Evolutionary conservation across 768 basidiomycete species (phyloP).

Genomic region (Mycena alexandri): DNA sequence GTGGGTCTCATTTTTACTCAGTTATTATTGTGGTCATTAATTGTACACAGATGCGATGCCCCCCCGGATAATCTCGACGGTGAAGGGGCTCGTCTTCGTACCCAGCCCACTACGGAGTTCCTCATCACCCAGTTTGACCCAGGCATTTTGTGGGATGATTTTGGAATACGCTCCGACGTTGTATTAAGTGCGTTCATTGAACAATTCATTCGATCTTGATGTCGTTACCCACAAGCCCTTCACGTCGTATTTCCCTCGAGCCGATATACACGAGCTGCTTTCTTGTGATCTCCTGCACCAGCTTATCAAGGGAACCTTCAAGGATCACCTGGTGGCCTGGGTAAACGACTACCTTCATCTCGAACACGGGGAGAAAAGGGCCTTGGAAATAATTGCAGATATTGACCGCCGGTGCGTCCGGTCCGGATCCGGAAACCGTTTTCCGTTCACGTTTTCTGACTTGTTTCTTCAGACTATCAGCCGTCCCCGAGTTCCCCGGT

Average conservation of each 20-base stretch:
- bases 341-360: constrained; percentile 35
- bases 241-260: constrained; percentile 36
- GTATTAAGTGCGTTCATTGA: constrained; percentile 22
- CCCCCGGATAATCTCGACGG: too few species aligned
- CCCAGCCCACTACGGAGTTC: not conserved
- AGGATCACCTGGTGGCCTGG: constrained; percentile 6
- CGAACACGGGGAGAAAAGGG: constrained; percentile 18
- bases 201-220: not conserved
- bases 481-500: constrained; percentile 29
- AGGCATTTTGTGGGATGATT: constrained; percentile 33
- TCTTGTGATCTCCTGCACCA: too few species aligned
- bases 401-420: constrained; percentile 40
- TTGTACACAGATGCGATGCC: too few species aligned
- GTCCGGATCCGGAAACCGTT: too few species aligned
- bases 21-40: too few species aligned
- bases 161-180: constrained; percentile 34
- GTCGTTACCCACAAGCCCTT: constrained; percentile 39
- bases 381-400: constrained; percentile 37
- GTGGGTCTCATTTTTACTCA: not conserved
- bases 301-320: not conserved
- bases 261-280: constrained; percentile 23
- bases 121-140: constrained; percentile 19
- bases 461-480: constrained; percentile 24
- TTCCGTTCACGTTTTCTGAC: too few species aligned
- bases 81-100: too few species aligned